These are phyloP conservation scores for Trichoderma cornu-damae DNA, from an alignment of 2,329 filamentous ascomycete genomes.

Conservation along the genomic window DNA sequence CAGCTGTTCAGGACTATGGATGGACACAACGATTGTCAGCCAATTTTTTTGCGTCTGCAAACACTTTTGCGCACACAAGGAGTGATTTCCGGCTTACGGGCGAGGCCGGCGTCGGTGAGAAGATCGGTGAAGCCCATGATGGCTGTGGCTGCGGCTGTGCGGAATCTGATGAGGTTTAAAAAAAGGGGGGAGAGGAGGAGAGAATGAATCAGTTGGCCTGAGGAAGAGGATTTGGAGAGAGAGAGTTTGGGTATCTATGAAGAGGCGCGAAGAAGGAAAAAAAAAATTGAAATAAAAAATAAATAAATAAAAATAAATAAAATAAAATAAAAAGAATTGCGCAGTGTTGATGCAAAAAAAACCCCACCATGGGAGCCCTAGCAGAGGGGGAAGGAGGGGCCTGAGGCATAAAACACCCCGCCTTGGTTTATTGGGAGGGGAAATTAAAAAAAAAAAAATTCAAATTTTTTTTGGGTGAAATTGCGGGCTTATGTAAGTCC, in stretches of 20 bases:
- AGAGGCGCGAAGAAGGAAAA: constrained; percentile 16
- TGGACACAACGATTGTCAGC: constrained; percentile 18
- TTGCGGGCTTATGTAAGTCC: no score
- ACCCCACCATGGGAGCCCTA: constrained; percentile 14
- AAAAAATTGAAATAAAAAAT: constrained; percentile 6
- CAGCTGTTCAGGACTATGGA: constrained; percentile 60
- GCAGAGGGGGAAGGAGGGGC: not conserved
- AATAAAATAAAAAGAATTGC: constrained; percentile 5
- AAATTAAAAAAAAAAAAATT: constrained; percentile 3
- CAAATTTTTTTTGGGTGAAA: no score
- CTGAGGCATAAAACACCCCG: constrained; percentile 15
- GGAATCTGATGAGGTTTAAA: no score
- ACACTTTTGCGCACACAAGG: not conserved
- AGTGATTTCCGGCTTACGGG: constrained; percentile 24
- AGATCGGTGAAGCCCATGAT: constrained; percentile 68
- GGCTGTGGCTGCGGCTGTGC: constrained; percentile 45
- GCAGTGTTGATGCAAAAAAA: constrained; percentile 11
- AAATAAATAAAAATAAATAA: no score
- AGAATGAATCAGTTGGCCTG: not conserved
- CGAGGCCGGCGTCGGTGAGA: constrained; percentile 55
- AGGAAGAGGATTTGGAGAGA: not conserved
- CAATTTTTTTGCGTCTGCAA: not conserved
- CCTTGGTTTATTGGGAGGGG: no score
- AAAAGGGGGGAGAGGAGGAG: not conserved
- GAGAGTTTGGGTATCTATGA: constrained; percentile 19